Conservation (phyloP, 2,329 filamentous ascomycete species). For the Amphichorda felina region DNA sequence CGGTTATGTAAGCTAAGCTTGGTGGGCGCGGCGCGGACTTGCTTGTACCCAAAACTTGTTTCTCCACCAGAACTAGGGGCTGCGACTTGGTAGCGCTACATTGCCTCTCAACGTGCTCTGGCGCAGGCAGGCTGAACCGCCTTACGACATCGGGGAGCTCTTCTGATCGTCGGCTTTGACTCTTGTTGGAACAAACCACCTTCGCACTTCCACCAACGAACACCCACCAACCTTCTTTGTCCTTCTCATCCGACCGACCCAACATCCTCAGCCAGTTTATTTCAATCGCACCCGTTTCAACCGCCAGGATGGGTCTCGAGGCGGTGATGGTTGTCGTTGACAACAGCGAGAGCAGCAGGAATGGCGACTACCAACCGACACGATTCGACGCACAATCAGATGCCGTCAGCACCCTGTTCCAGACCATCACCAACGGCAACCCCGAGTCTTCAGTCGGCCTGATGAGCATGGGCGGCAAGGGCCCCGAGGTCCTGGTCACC, state of each 20-base stretch:
- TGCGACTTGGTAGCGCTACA: background rate
- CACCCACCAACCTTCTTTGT: too few relatives aligned
- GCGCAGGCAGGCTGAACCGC: constrained; percentile 30
- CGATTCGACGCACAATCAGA: constrained; percentile 95
- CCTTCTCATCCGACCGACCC: background rate
- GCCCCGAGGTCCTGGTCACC: constrained; percentile 94
- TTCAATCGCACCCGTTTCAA: constrained; percentile 4
- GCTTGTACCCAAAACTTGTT: background rate
- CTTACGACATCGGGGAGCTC: constrained; percentile 22
- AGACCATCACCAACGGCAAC: constrained; percentile 88
- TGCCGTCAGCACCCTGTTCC: constrained; percentile 89
- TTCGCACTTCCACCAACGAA: constrained; percentile 4
- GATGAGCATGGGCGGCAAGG: constrained; percentile 97
- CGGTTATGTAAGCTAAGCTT: constrained; percentile 6
- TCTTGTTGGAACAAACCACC: background rate
- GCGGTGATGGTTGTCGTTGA: constrained; percentile 99
- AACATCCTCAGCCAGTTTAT: background rate
- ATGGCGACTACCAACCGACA: constrained; percentile 85
- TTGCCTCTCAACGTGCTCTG: background rate
- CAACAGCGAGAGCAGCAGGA: constrained; percentile 97
- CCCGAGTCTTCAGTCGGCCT: constrained; percentile 94
- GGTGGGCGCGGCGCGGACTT: too few relatives aligned
- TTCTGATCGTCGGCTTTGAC: constrained; percentile 6
- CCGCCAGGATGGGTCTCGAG: constrained; percentile 86
- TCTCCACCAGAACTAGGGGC: background rate